Conservation (phyloP, 805 yeast genomes). For the Candida boidinii region DNA sequence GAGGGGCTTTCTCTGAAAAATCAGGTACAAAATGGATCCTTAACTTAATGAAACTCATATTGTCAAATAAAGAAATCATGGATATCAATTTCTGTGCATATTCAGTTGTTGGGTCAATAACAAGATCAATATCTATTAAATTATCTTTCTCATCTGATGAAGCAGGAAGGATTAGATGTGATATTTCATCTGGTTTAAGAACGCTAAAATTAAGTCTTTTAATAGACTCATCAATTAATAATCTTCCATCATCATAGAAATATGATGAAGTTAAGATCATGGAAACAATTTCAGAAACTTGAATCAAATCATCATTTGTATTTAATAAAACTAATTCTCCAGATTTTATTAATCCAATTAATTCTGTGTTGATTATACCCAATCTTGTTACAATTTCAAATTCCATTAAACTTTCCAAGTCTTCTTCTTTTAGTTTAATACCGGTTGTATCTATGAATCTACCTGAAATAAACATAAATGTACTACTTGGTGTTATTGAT, state of each 20-base stretch:
- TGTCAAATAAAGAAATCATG: conserved; percentile 26
- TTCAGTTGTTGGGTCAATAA: conserved; percentile 69
- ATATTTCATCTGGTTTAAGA: conserved; percentile 3
- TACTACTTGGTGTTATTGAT: conserved; percentile 5
- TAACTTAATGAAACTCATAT: conserved; percentile 43
- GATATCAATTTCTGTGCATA: conserved; percentile 54
- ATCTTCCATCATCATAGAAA: conserved; percentile 24
- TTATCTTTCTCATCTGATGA: neutral
- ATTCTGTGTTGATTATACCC: conserved; percentile 10
- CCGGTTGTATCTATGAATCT: conserved; percentile 32
- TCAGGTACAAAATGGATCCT: conserved; percentile 52
- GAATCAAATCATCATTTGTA: conserved; percentile 1
- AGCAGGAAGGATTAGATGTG: conserved; percentile 3
- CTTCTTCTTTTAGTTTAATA: conserved; percentile 12
- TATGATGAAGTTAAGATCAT: conserved; percentile 14
- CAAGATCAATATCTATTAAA: conserved; percentile 42
- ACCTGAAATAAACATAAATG: conserved; percentile 45
- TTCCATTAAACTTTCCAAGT: conserved; percentile 31
- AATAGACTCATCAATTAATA: too few relatives aligned
- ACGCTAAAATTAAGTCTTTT: too few relatives aligned
- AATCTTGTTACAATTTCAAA: conserved; percentile 42
- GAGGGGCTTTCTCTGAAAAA: neutral
- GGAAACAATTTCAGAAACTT: conserved; percentile 14
- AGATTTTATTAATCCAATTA: too few relatives aligned
- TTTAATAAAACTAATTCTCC: conserved; percentile 16